Conservation (phyloP, 2,329 filamentous ascomycete genomes). For the Colletotrichum costaricense region DNA sequence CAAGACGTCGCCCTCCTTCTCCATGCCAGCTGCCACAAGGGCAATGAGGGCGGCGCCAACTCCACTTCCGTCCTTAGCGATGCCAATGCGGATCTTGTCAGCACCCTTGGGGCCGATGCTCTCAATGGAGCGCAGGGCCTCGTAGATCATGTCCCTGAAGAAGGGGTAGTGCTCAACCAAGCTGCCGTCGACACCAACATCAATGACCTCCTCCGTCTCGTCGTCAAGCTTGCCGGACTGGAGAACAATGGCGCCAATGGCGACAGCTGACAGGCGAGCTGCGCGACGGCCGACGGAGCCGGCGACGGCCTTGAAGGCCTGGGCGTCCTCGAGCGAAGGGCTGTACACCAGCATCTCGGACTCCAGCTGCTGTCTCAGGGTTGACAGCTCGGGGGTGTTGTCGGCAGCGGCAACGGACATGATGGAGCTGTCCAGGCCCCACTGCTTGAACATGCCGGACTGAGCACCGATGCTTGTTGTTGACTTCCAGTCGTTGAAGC, state of each 20-base stretch:
- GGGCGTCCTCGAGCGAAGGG: constrained; percentile 84
- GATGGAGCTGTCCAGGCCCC: constrained; percentile 92
- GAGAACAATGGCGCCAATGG: constrained; percentile 86
- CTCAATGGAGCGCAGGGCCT: constrained; percentile 80
- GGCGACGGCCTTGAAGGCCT: constrained; percentile 86
- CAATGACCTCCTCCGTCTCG: constrained; percentile 76
- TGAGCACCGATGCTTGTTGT: constrained; percentile 76
- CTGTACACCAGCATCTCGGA: constrained; percentile 80
- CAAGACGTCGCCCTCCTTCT: constrained; percentile 60
- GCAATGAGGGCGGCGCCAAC: constrained; percentile 97
- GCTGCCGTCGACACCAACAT: constrained; percentile 94
- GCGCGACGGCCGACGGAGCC: constrained; percentile 89
- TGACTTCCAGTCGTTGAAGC: constrained; percentile 74
- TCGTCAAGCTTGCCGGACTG: constrained; percentile 78
- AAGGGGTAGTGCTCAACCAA: constrained; percentile 96
- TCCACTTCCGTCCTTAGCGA: constrained; percentile 95
- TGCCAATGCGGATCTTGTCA: constrained; percentile 89
- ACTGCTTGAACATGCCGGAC: constrained; percentile 79
- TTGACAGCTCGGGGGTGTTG: constrained; percentile 75
- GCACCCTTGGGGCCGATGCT: constrained; percentile 84
- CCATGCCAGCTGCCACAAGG: constrained; percentile 80
- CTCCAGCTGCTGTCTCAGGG: constrained; percentile 82
- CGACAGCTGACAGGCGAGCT: constrained; percentile 87
- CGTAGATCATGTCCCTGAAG: constrained; percentile 89
- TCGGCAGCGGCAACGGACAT: constrained; percentile 90